Evolutionary conservation across 2,329 filamentous ascomycete genomes (phyloP).

Genomic region (Leptoxyphium fumago): DNA sequence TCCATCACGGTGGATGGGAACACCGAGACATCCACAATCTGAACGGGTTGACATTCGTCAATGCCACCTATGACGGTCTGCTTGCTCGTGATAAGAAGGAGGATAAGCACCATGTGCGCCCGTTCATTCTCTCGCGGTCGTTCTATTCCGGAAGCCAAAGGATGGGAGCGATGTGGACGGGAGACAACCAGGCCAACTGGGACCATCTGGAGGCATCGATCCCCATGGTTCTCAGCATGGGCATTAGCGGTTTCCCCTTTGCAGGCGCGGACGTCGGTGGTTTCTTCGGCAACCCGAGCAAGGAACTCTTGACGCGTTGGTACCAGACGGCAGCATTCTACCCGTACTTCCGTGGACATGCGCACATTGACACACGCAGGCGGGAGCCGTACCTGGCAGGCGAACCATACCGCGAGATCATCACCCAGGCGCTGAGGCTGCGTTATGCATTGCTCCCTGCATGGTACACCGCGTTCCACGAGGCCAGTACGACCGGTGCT

Average conservation of each 20-base stretch:
- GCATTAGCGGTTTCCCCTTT: slow-evolving; percentile 86
- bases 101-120: slow-evolving; percentile 41
- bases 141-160: slow-evolving; percentile 89
- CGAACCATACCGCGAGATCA: slow-evolving; percentile 72
- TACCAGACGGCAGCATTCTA: slow-evolving; percentile 96
- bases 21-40: slow-evolving; percentile 94
- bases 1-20: slow-evolving; percentile 85
- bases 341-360: slow-evolving; percentile 94
- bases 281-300: slow-evolving; percentile 93
- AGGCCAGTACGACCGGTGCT: slow-evolving; percentile 66
- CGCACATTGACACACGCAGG: slow-evolving; percentile 88
- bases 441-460: slow-evolving; percentile 79
- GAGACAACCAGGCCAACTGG: slow-evolving; percentile 92
- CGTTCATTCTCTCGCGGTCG: slow-evolving; percentile 83
- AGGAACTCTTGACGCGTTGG: slow-evolving; percentile 84
- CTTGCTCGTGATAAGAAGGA: slow-evolving; percentile 76
- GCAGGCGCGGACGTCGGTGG: slow-evolving; percentile 90
- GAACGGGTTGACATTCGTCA: slow-evolving; percentile 89
- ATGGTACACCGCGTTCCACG: slow-evolving; percentile 95
- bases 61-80: slow-evolving; percentile 79
- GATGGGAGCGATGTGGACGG: slow-evolving; percentile 93
- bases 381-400: slow-evolving; percentile 83
- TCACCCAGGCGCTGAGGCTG: slow-evolving; percentile 73
- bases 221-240: slow-evolving; percentile 87
- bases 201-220: slow-evolving; percentile 75